Evolutionary conservation across 345 rosid genomes (phyloP).

Genomic region (Combretum micranthum): DNA sequence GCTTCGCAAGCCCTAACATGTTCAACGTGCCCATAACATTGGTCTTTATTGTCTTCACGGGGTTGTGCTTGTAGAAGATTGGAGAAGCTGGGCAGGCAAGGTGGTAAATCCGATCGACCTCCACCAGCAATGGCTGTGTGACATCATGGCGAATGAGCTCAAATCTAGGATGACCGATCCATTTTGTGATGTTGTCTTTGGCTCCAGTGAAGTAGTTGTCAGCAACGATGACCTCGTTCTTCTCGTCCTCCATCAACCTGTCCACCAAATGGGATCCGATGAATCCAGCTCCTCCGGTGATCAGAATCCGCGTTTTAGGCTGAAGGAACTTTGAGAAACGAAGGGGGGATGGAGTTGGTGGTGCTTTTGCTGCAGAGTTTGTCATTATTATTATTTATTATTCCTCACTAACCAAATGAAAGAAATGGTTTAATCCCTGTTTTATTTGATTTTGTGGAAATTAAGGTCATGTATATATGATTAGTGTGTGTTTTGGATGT

Average conservation of each 20-base stretch:
- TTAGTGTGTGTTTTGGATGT: no score
- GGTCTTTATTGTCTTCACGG: no score
- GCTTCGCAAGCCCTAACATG: conserved; percentile 94
- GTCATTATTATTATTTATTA: no score
- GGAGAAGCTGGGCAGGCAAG: conserved; percentile 97
- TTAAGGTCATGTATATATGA: no score
- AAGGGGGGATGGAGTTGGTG: no score
- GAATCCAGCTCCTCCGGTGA: conserved; percentile 97
- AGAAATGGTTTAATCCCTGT: no score
- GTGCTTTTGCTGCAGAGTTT: no score
- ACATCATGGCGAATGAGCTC: conserved; percentile 96
- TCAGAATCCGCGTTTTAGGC: conserved; percentile 93
- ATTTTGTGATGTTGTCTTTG: conserved; percentile 74
- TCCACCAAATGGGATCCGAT: conserved; percentile 97
- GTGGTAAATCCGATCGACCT: conserved; percentile 85
- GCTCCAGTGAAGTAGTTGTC: conserved; percentile 91
- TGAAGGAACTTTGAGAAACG: no score
- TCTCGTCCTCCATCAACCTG: conserved; percentile 85
- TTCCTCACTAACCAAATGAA: no score
- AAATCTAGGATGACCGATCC: conserved; percentile 93
- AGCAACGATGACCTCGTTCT: conserved; percentile 70
- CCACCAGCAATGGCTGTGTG: conserved; percentile 74
- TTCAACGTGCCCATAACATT: no score
- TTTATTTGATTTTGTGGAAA: no score
- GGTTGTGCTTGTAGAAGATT: no score